Evolutionary conservation across 495 filamentous ascomycete species (phyloP).

Genomic region (Pseudoneurospora amorphoporcata): DNA sequence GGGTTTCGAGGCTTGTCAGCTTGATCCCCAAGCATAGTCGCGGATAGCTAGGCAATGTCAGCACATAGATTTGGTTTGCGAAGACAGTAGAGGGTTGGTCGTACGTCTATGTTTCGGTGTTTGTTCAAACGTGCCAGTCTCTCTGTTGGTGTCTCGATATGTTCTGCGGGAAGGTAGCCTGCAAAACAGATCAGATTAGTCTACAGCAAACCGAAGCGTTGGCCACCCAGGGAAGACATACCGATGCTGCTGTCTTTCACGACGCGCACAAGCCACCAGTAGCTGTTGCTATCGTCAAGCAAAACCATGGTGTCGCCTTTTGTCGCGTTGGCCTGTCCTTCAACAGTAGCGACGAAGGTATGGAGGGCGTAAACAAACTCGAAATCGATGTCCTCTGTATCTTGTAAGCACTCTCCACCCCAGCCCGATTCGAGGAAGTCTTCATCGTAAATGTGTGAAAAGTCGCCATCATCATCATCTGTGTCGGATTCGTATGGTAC

Average conservation of each 20-base stretch:
- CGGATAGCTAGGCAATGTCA: constrained; percentile 55
- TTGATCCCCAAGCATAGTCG: constrained; percentile 89
- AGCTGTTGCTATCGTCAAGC: constrained; percentile 98
- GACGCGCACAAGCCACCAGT: constrained; percentile 98
- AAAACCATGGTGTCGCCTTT: constrained; percentile 99
- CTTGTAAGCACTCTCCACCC: constrained; percentile 71
- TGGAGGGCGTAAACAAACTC: constrained; percentile 98
- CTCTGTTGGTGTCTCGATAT: constrained; percentile 97
- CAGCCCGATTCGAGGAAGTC: constrained; percentile 57
- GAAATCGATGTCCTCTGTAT: constrained; percentile 96
- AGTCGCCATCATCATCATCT: constrained; percentile 36
- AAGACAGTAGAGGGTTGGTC: constrained; percentile 18
- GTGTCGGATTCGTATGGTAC: constrained; percentile 29
- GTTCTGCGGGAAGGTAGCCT: constrained; percentile 96
- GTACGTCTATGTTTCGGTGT: constrained; percentile 92
- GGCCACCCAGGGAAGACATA: constrained; percentile 29
- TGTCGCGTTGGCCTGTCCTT: constrained; percentile 94
- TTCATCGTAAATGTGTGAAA: constrained; percentile 36
- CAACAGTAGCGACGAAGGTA: constrained; percentile 94
- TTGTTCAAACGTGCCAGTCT: constrained; percentile 90
- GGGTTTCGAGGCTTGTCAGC: constrained; percentile 82
- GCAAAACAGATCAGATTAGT: constrained; percentile 11
- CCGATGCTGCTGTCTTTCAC: constrained; percentile 97
- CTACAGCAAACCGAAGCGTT: not conserved
- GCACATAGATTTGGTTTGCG: not conserved